Evolutionary conservation across 192 early-diverging fungal genomes (phyloP).

Genomic region (Coemansia sp.): DNA sequence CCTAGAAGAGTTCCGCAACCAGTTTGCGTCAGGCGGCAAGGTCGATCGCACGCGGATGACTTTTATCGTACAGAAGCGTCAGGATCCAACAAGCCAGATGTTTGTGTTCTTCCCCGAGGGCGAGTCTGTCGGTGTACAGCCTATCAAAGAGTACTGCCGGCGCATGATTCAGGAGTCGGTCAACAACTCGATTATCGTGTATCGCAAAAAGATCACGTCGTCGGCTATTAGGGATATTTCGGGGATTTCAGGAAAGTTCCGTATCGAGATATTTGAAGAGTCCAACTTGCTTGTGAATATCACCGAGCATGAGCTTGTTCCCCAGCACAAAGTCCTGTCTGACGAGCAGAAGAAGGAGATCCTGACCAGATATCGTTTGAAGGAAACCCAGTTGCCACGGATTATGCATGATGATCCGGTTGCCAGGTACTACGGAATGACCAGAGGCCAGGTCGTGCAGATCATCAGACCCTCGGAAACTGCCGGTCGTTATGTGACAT

Average conservation of each 20-base stretch:
- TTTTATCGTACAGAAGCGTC: conserved; percentile 80
- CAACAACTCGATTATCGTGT: conserved; percentile 84
- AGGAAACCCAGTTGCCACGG: conserved; percentile 93
- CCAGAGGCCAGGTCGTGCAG: conserved; percentile 84
- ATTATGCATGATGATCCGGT: conserved; percentile 87
- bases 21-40: conserved; percentile 67
- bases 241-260: conserved; percentile 47
- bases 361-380: conserved; percentile 87
- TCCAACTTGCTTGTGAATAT: conserved; percentile 95
- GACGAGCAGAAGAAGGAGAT: conserved; percentile 89
- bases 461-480: conserved; percentile 95
- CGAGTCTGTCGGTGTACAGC: conserved; percentile 83
- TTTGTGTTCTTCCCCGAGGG: conserved; percentile 93
- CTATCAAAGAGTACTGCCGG: conserved; percentile 75
- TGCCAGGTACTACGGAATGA: conserved; percentile 94
- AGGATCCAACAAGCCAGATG: conserved; percentile 79
- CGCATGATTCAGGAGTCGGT: conserved; percentile 84
- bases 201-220: conserved; percentile 77
- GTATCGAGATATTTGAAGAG: conserved; percentile 87
- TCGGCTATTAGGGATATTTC: conserved; percentile 74
- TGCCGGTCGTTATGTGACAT: conserved; percentile 95
- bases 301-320: conserved; percentile 94
- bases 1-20: conserved; percentile 73
- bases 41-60: conserved; percentile 80
- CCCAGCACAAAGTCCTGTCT: conserved; percentile 83